These are phyloP conservation scores for Lachnellula cervina DNA, from an alignment of 2,329 filamentous ascomycete species.

Conservation along the genomic window DNA sequence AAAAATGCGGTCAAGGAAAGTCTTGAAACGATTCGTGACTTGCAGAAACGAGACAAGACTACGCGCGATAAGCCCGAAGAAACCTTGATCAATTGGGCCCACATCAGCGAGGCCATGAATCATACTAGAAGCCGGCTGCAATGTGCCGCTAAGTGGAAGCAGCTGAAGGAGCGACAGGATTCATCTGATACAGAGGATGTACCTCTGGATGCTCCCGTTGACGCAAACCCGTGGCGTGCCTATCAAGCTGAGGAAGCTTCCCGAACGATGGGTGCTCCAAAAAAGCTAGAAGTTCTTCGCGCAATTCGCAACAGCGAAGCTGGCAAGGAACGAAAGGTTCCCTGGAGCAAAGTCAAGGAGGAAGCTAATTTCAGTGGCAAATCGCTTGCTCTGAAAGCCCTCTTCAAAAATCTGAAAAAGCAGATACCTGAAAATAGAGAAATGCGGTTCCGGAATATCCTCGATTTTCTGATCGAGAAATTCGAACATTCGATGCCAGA, in stretches of 20 bases:
- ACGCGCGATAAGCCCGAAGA: slow-evolving; percentile 40
- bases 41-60: slow-evolving; percentile 20
- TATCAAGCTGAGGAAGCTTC: slow-evolving; percentile 41
- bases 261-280: slow-evolving; percentile 38
- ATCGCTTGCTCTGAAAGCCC: slow-evolving; percentile 25
- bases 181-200: slow-evolving; percentile 15
- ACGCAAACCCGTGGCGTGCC: slow-evolving; percentile 37
- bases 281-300: slow-evolving; percentile 41
- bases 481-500: slow-evolving; percentile 22
- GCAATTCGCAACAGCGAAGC: slow-evolving; percentile 40
- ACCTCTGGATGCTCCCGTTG: slow-evolving; percentile 19
- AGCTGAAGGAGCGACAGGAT: slow-evolving; percentile 34
- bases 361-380: slow-evolving; percentile 37
- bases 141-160: slow-evolving; percentile 64
- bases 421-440: slow-evolving; percentile 23
- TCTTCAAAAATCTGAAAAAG: slow-evolving; percentile 25
- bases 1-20: slow-evolving; percentile 47
- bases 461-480: slow-evolving; percentile 22
- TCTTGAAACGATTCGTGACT: slow-evolving; percentile 44
- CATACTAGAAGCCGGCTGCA: slow-evolving; percentile 60
- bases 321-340: slow-evolving; percentile 42
- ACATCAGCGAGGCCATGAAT: slow-evolving; percentile 58
- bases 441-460: slow-evolving; percentile 27
- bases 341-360: slow-evolving; percentile 44
- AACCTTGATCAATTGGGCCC: slow-evolving; percentile 58